Base-by-base conservation (phyloP, 805 yeast genomes). In the Candida mattraensis region DNA sequence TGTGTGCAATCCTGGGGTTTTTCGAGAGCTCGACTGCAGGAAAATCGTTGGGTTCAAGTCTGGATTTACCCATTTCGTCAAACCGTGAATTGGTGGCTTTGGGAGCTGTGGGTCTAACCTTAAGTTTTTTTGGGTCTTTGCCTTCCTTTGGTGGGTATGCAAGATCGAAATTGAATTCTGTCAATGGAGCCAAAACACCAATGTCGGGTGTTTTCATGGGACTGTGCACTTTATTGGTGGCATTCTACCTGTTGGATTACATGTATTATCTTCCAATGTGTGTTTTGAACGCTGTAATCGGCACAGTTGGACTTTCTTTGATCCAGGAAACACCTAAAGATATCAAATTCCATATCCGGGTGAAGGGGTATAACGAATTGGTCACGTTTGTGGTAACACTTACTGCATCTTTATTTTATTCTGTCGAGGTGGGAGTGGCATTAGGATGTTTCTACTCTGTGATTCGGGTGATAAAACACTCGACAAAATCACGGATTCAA, bases 101-200 rank as follows among this genome's bases (percentile, higher is more conserved):
- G 19, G 98, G 99, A 1, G 61, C 74, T 10, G 77, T 83, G 37
- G 91, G 89, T 48, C 41, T 87, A 2, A 61, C 72, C 0, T 80
- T 80, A 0, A 73, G 87, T 3, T 37, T 56, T 7, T 57, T 78
- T 36, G 83, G 86, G 27, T 83, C 88, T 0, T 64, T 91, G 11
- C 97, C 99, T 0, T 78, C 95, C 0, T 89, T 89, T 69, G 99
- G 98, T 7, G 98, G 98, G 0, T 91, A 89, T 54, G 98, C 96
- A 2, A 73, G 98, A 51, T 83, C 95, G 12, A 88, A 85, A 52
- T 80, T 91, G 40, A 91, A 91, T 63, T 83, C 89, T 1, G 66
- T 87, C 33, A 78, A 88, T 10, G 96, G 96, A 5, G 98, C 94
- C 0, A 77, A 76, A 45, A 85, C 96, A 0, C 89, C 89, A 8